A percentile compares a stretch with the other conserved stretches of the same genome.
Conservation (phyloP, 2,329 filamentous ascomycete genomes). For the Didymella arachidicola region DNA sequence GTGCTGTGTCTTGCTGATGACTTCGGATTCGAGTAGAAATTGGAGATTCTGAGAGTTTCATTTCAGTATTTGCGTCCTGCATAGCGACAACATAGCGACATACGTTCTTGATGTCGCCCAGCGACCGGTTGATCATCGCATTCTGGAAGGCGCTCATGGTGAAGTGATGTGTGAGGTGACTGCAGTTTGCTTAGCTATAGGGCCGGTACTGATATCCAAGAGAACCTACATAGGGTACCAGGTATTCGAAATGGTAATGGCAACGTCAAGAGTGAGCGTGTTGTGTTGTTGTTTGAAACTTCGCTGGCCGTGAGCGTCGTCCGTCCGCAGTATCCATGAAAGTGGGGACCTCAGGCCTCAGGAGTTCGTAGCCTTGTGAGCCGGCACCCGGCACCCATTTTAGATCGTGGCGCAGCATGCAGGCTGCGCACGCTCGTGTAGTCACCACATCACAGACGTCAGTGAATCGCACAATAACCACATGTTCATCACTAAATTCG, state of each 20-base stretch:
- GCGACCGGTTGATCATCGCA: slow-evolving; percentile 79
- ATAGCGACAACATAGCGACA: slow-evolving; percentile 35
- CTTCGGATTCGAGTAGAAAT: slow-evolving; percentile 80
- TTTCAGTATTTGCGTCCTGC: slow-evolving; percentile 4
- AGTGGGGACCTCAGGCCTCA: slow-evolving; percentile 18
- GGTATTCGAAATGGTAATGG: not conserved
- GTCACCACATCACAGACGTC: not conserved
- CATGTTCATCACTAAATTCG: not conserved
- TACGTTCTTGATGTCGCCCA: slow-evolving; percentile 87
- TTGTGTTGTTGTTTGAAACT: slow-evolving; percentile 19
- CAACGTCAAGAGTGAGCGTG: slow-evolving; percentile 2
- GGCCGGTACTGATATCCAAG: not conserved
- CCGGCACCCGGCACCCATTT: slow-evolving; percentile 7
- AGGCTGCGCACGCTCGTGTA: slow-evolving; percentile 1
- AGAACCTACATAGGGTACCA: slow-evolving; percentile 4
- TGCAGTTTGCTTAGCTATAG: not conserved
- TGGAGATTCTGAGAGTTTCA: slow-evolving; percentile 76
- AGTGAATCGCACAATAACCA: not conserved
- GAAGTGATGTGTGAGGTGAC: slow-evolving; percentile 1
- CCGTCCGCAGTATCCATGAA: slow-evolving; percentile 16
- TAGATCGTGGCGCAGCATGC: slow-evolving; percentile 20
- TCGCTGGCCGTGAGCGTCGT: slow-evolving; percentile 7
- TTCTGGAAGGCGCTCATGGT: slow-evolving; percentile 55
- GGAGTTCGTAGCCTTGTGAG: slow-evolving; percentile 16
- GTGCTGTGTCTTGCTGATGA: slow-evolving; percentile 78